phyloP scores from a whole-genome alignment of 2,329 filamentous ascomycete species.

The Botrytis byssoidea region DNA sequence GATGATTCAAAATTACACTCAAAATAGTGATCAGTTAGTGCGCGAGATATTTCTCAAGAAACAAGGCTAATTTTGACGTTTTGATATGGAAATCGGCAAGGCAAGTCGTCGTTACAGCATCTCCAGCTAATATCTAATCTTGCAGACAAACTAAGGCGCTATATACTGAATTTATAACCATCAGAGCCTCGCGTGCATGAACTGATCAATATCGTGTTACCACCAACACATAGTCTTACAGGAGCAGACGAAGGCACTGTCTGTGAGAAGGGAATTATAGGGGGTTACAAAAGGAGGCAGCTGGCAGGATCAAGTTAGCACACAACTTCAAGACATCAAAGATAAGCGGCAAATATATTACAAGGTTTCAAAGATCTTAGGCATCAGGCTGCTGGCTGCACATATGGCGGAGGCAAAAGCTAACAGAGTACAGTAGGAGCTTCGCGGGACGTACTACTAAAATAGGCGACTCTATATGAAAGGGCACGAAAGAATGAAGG shows the following conservation, averaged over 20 bases:
- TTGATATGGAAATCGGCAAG: background rate
- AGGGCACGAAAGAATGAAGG: fast-evolving
- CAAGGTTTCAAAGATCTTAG: background rate
- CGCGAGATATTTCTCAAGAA: fast-evolving
- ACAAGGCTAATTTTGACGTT: background rate
- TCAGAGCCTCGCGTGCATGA: background rate
- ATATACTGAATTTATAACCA: fast-evolving
- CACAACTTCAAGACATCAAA: background rate
- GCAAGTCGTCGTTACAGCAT: background rate
- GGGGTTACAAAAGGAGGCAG: background rate
- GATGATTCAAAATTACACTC: fast-evolving
- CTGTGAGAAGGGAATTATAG: background rate
- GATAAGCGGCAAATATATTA: background rate
- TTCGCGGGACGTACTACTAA: background rate
- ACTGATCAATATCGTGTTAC: background rate
- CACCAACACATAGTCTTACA: background rate
- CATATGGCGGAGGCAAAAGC: background rate
- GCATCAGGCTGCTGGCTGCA: background rate
- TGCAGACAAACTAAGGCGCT: background rate
- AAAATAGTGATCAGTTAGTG: no score
- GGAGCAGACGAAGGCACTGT: background rate
- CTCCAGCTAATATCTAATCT: background rate
- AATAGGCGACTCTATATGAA: background rate
- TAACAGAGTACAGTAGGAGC: background rate
- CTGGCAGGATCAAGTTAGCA: background rate